These are phyloP conservation scores for Parascedosporium putredinis DNA, from an alignment of 2,329 filamentous ascomycete species.

Conservation along the genomic window DNA sequence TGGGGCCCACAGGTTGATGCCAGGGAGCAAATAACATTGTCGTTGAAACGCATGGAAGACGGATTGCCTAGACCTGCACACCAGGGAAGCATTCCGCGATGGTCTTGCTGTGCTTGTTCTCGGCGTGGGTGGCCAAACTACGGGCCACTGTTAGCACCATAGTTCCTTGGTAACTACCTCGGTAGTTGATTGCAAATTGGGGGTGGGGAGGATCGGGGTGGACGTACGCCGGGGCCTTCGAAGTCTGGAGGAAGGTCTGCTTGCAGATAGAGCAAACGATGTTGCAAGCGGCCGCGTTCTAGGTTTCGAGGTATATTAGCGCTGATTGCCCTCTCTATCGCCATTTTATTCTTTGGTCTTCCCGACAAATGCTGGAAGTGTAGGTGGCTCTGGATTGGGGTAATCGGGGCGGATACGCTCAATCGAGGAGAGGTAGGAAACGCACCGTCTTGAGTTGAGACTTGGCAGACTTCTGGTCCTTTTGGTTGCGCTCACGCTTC, in stretches of 20 bases:
- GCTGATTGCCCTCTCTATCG: neutral
- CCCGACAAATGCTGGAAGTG: too few species aligned
- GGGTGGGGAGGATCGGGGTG: too few species aligned
- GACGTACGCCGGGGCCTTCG: conserved; percentile 57
- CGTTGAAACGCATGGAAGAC: neutral
- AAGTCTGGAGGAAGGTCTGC: conserved; percentile 69
- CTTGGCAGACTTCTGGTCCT: conserved; percentile 49
- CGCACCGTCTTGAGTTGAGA: conserved; percentile 60
- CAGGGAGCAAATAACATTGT: neutral
- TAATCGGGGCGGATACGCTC: neutral
- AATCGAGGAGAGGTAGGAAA: conserved; percentile 13
- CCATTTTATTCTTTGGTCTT: neutral
- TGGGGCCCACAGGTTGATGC: too few species aligned
- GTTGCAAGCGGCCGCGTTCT: conserved; percentile 65
- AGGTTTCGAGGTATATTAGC: conserved; percentile 1
- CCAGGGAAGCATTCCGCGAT: conserved; percentile 61
- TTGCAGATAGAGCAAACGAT: conserved; percentile 72
- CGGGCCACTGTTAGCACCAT: neutral
- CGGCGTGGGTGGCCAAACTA: conserved; percentile 59
- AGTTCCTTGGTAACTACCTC: conserved; percentile 5
- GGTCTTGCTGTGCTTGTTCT: conserved; percentile 67
- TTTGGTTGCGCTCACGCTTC: conserved; percentile 63
- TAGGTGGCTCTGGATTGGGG: too few species aligned
- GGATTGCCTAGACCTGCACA: conserved; percentile 17
- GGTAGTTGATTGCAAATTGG: too few species aligned